A percentile compares a stretch with the other conserved stretches of the same genome.
Evolutionary conservation across 2,329 filamentous ascomycete genomes (phyloP).

Genomic region (Blumeria graminis): DNA sequence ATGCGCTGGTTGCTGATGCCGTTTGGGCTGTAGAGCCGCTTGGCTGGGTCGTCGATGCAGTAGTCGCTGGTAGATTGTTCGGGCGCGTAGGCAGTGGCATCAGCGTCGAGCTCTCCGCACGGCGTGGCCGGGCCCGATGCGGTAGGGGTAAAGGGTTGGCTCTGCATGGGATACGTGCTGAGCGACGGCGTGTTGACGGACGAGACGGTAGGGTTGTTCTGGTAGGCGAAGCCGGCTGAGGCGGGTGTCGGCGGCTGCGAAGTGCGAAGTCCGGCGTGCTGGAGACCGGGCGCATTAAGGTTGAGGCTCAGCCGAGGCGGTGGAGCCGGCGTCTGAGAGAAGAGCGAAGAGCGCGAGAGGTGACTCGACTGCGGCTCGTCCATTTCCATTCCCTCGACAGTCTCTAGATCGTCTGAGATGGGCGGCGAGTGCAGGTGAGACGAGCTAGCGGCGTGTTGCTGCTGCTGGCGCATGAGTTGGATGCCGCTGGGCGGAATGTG

Average conservation of each 20-base stretch:
- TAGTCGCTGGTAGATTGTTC: conserved; percentile 32
- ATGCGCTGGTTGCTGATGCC: conserved; percentile 42
- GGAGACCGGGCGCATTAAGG: conserved; percentile 43
- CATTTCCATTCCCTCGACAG: background rate
- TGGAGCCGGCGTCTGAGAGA: conserved; percentile 22
- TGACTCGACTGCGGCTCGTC: conserved; percentile 94
- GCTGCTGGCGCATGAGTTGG: background rate
- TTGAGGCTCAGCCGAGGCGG: conserved; percentile 40
- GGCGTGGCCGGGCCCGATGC: conserved; percentile 47
- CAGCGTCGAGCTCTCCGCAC: conserved; percentile 37
- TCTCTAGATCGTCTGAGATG: background rate
- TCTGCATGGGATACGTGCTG: conserved; percentile 43
- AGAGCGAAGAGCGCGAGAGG: conserved; percentile 36
- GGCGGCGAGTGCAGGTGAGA: background rate
- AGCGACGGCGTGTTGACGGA: conserved; percentile 91
- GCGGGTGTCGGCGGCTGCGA: conserved; percentile 74
- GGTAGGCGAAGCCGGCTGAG: conserved; percentile 50
- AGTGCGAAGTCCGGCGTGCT: conserved; percentile 57
- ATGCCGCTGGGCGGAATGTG: background rate
- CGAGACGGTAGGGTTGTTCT: conserved; percentile 88
- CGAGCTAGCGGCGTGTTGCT: too few species aligned
- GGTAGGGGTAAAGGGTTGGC: conserved; percentile 25
- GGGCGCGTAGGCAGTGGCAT: conserved; percentile 30
- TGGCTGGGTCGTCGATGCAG: conserved; percentile 80
- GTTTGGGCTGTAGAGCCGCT: conserved; percentile 72